Conservation (phyloP, 306 rosid species). For the Cicer pinnatifidum region DNA sequence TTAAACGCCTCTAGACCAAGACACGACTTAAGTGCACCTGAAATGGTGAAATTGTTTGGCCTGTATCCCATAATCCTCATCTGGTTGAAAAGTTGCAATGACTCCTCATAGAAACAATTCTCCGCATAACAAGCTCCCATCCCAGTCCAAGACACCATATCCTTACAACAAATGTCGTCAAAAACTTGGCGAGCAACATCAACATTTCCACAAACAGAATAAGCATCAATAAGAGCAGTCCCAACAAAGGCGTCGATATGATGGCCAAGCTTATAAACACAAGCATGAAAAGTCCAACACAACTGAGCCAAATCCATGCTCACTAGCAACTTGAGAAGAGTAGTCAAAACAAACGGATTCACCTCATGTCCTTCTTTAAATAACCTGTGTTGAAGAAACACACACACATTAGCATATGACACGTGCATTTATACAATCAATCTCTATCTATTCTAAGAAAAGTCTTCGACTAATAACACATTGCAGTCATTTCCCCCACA, state of each 20-base stretch:
- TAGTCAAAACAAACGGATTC: slow-evolving; percentile 17
- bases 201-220: slow-evolving; percentile 20
- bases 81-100: slow-evolving; percentile 16
- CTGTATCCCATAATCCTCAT: slow-evolving; percentile 10
- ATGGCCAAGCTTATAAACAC: slow-evolving; percentile 18
- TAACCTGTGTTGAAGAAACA: neutral
- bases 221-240: slow-evolving; percentile 27
- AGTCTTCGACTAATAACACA: neutral
- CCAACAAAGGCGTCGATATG: neutral
- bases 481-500: neutral
- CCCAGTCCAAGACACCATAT: slow-evolving; percentile 31
- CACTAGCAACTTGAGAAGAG: slow-evolving; percentile 17
- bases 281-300: slow-evolving; percentile 11
- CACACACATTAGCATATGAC: neutral
- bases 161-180: slow-evolving; percentile 4
- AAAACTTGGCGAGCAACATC: slow-evolving; percentile 11
- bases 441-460: neutral
- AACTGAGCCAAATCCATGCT: slow-evolving; percentile 30
- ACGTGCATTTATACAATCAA: neutral
- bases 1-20: slow-evolving; percentile 11
- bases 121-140: slow-evolving; percentile 25
- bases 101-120: slow-evolving; percentile 18
- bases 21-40: slow-evolving; percentile 12
- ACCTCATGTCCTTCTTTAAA: slow-evolving; percentile 8
- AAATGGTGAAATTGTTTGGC: slow-evolving; percentile 23